phyloP scores from a whole-genome alignment of 225 moss, liverwort and hornwort genomes.

The Climacium dendroides region DNA sequence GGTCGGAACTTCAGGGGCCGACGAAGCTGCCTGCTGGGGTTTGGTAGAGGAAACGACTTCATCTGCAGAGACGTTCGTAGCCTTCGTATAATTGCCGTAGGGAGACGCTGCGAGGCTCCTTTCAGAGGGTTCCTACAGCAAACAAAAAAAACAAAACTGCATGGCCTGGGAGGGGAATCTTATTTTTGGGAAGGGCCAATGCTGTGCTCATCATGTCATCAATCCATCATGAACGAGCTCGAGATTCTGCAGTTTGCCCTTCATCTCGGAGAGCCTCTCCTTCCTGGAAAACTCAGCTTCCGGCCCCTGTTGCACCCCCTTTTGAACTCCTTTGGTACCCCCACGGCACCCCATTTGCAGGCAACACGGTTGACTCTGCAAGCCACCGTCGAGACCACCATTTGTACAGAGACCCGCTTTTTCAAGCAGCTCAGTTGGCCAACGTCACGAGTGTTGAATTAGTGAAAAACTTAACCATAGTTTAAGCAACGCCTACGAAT shows the following conservation, averaged over 20 bases:
- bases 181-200: background rate
- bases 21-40: background rate
- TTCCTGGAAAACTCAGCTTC: background rate
- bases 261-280: background rate
- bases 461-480: background rate
- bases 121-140: too few relatives aligned
- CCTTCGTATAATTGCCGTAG: background rate
- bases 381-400: background rate
- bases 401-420: background rate
- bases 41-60: background rate
- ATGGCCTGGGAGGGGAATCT: background rate
- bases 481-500: background rate
- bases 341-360: background rate
- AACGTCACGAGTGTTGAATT: background rate
- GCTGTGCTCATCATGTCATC: slow-evolving; percentile 1
- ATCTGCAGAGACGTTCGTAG: background rate
- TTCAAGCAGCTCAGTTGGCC: background rate
- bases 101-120: background rate
- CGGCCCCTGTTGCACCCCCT: too few relatives aligned
- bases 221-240: background rate
- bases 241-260: background rate
- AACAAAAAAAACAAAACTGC: background rate
- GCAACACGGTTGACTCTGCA: background rate
- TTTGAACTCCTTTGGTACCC: background rate
- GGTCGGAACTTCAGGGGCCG: background rate